Evolutionary conservation across 306 rosid species (phyloP).

Genomic region (Gleditsia sinensis): DNA sequence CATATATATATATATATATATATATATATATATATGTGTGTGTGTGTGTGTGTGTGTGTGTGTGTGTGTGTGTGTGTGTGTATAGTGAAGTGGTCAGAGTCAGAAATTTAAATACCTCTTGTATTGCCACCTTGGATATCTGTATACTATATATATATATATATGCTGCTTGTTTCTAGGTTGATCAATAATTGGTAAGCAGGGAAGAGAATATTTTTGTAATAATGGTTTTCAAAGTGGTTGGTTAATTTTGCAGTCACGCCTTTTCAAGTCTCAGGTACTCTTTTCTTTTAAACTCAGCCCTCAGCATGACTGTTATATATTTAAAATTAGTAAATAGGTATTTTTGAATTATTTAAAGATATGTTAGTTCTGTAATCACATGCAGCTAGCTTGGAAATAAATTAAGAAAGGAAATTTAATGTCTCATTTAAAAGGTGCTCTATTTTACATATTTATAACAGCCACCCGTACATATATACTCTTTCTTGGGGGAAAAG

Average conservation of each 20-base stretch:
- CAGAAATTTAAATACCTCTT: conserved; percentile 7
- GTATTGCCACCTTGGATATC: too few species aligned
- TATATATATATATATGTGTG: too few species aligned
- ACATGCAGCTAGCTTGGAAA: conserved; percentile 38
- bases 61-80: too few species aligned
- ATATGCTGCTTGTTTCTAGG: not conserved
- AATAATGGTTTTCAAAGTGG: not conserved
- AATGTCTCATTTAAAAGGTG: conserved; percentile 40
- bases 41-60: too few species aligned
- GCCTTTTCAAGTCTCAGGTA: not conserved
- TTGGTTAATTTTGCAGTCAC: conserved; percentile 11
- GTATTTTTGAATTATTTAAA: not conserved
- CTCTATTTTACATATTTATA: conserved; percentile 46
- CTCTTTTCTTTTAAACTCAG: not conserved
- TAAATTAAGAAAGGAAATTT: conserved; percentile 26
- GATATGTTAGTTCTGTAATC: conserved; percentile 33
- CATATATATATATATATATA: too few species aligned
- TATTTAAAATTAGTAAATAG: conserved; percentile 15
- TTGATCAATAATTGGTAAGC: conserved; percentile 43
- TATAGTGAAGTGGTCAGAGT: too few species aligned
- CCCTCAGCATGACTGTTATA: not conserved
- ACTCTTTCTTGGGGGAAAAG: conserved; percentile 35
- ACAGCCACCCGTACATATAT: conserved; percentile 34
- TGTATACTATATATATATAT: too few species aligned
- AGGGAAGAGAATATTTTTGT: conserved; percentile 20